A percentile compares a stretch with the other conserved stretches of the same genome.
phyloP scores from a whole-genome alignment of 257 asterid species.

The Salvia miltiorrhiza region DNA sequence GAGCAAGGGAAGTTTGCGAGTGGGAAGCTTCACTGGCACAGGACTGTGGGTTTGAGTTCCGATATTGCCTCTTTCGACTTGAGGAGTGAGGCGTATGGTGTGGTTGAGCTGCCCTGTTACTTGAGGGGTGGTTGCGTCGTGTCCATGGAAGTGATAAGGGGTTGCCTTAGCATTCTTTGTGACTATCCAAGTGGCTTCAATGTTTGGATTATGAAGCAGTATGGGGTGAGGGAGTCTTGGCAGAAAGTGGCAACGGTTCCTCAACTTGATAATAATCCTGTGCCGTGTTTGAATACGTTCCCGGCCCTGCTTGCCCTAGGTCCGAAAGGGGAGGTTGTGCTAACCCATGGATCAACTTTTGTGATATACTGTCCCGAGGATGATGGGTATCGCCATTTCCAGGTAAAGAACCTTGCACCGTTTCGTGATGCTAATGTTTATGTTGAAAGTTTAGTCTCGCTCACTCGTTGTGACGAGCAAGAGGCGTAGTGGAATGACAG shows the following conservation, averaged over 20 bases:
- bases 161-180: slow-evolving; percentile 37
- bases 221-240: slow-evolving; percentile 51
- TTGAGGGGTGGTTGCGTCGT: not conserved
- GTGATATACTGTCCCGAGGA: slow-evolving; percentile 26
- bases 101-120: slow-evolving; percentile 24
- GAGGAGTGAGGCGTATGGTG: slow-evolving; percentile 29
- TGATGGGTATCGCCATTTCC: slow-evolving; percentile 8
- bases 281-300: not conserved
- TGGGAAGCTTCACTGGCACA: slow-evolving; percentile 55
- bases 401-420: not conserved
- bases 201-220: slow-evolving; percentile 55
- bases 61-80: slow-evolving; percentile 42
- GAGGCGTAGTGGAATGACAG: not conserved
- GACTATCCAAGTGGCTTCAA: slow-evolving; percentile 2
- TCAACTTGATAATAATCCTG: not conserved
- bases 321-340: slow-evolving; percentile 31
- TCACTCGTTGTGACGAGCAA: not conserved
- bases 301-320: slow-evolving; percentile 21
- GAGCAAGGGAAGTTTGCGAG: slow-evolving; percentile 28
- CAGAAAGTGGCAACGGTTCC: slow-evolving; percentile 29
- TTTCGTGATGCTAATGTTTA: not conserved
- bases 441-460: slow-evolving; percentile 25
- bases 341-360: slow-evolving; percentile 14
- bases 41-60: not conserved
- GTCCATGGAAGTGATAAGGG: slow-evolving; percentile 34